Conservation (phyloP, 805 yeast genomes). For the Saccharomycopsis sp. region DNA sequence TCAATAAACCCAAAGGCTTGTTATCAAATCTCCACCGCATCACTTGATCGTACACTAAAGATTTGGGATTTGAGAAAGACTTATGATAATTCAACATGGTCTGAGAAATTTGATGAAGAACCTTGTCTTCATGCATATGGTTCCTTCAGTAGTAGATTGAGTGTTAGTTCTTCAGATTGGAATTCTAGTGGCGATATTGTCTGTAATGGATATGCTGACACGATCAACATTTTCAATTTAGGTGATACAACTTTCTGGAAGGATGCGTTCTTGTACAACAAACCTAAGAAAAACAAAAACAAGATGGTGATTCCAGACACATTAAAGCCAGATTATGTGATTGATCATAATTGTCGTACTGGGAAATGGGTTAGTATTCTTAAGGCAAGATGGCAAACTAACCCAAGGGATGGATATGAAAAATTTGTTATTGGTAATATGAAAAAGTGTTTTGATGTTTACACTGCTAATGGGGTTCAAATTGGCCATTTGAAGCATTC, state of each 20-base stretch:
- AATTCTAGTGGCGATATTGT: constrained; percentile 61
- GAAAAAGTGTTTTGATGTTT: constrained; percentile 83
- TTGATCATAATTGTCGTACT: constrained; percentile 90
- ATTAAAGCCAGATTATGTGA: constrained; percentile 52
- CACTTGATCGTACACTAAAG: constrained; percentile 77
- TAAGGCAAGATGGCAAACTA: constrained; percentile 78
- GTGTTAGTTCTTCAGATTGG: constrained; percentile 85
- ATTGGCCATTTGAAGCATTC: constrained; percentile 61
- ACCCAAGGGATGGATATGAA: constrained; percentile 63
- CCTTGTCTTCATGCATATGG: constrained; percentile 32
- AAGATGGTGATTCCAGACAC: constrained; percentile 25
- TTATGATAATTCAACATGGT: constrained; percentile 41
- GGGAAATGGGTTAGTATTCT: constrained; percentile 95
- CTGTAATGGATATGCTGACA: constrained; percentile 90
- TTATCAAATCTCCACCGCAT: constrained; percentile 75
- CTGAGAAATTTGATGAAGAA: constrained; percentile 36
- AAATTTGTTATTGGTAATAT: constrained; percentile 91
- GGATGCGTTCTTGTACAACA: neutral
- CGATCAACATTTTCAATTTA: constrained; percentile 64
- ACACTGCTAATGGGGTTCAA: constrained; percentile 67
- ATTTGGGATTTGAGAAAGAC: constrained; percentile 78
- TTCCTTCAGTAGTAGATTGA: constrained; percentile 62
- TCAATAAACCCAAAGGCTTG: constrained; percentile 61
- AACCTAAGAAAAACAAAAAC: constrained; percentile 3
- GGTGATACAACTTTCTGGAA: constrained; percentile 23